Evolutionary conservation across 768 basidiomycete species (phyloP).

Genomic region (Phylloporus arenicola): DNA sequence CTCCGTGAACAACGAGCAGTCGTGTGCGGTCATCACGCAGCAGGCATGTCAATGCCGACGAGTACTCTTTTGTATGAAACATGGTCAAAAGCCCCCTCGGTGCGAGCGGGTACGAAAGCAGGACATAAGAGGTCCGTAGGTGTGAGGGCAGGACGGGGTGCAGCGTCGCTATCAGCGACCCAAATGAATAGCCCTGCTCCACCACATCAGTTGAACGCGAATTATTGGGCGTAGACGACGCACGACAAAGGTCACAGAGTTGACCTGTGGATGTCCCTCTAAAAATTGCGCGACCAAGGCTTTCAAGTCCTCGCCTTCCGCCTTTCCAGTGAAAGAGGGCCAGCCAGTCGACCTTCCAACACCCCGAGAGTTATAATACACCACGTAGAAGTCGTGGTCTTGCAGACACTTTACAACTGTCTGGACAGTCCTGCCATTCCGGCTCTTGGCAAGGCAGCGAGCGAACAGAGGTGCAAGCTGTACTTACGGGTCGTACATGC

Average conservation of each 20-base stretch:
- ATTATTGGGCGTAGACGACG: conserved; percentile 25
- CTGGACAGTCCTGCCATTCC: conserved; percentile 29
- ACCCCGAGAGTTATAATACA: conserved; percentile 74
- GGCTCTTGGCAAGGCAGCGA: not conserved
- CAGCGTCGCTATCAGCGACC: conserved; percentile 65
- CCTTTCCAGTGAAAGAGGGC: conserved; percentile 65
- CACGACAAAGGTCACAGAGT: conserved; percentile 57
- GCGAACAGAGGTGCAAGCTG: not conserved
- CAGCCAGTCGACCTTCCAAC: conserved; percentile 71
- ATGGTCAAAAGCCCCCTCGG: conserved; percentile 63
- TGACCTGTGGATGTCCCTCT: conserved; percentile 36
- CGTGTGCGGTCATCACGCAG: conserved; percentile 41
- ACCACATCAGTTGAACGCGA: conserved; percentile 5
- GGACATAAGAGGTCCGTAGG: conserved; percentile 56
- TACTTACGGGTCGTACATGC: conserved; percentile 71
- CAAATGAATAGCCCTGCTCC: conserved; percentile 74
- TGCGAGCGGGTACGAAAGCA: conserved; percentile 74
- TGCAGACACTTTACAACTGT: conserved; percentile 43
- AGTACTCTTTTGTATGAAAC: conserved; percentile 57
- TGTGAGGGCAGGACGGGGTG: conserved; percentile 48
- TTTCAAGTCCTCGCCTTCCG: conserved; percentile 66
- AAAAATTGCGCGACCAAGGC: conserved; percentile 56
- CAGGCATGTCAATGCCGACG: conserved; percentile 44
- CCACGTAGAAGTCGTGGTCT: conserved; percentile 46
- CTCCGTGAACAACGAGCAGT: conserved; percentile 63